Base-by-base conservation (phyloP, 2,329 filamentous ascomycete species). In the Coleophoma crateriformis region DNA sequence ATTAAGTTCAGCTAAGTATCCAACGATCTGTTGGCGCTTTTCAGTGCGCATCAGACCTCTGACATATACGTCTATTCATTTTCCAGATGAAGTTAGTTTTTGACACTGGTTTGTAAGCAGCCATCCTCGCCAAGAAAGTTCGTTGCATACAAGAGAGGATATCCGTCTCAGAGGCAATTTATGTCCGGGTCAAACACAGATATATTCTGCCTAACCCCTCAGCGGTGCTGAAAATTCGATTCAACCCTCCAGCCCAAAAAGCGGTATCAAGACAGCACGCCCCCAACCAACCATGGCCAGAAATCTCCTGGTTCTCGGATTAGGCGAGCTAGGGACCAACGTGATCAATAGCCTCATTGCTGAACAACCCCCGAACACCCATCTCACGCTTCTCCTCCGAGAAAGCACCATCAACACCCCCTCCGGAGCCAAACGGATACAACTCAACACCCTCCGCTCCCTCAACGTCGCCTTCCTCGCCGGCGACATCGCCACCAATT, bases 261-360 rank as follows among this genome's bases (percentile, higher is more conserved):
- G 13, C 19, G 3, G 19, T 42, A 22, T 15, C n/a, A 4, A 13
- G 41, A 13, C n/a, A 7, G 3, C 6, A 44, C 11, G 12, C 10
- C 22, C 27, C n/a, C 2, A 10, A 10, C 20, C 12, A 15, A 44
- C 20, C n/a, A 44, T 44, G 41, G 11, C 17, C n/a, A n/a, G 22
- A 32, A 46, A 47, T n/a, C 53, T 85, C 50, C 79, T 87, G 45
- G 70, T 87, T 46, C 67, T 88, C 50, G 83, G 84, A 47, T 79
- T 79, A n/a, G 84, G 83, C 50, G 83, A 87, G 67, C 76, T 87
- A 13, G 84, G 83, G 45, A 67, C 70, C 4, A 71, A 77, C 14
- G 69, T 87, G 50, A 67, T 86, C 14, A 62, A 71, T 33, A 68
- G 73, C 11, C 71, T 87, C 7, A 61, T 68, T 13, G 45, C 84